Percentiles rank a stretch among this genome's conserved stretches.
These are phyloP conservation scores for Dentiscutata heterogama DNA, from an alignment of 371 early-diverging fungal genomes.

Conservation along the genomic window DNA sequence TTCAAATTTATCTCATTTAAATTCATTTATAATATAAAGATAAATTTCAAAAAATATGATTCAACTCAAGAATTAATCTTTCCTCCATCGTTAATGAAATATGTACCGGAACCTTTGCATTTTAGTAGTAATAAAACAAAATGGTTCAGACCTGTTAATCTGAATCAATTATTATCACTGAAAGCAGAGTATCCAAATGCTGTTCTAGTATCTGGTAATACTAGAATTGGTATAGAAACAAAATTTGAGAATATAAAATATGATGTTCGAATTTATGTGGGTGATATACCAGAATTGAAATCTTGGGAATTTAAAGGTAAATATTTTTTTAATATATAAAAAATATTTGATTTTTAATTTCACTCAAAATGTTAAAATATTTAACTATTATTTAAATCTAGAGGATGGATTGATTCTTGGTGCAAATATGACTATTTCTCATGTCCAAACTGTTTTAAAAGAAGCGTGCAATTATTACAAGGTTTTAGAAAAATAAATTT, in stretches of 20 bases:
- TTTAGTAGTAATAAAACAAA: slow-evolving; percentile 54
- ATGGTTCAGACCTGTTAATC: slow-evolving; percentile 75
- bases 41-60: slow-evolving; percentile 62
- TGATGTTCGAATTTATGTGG: slow-evolving; percentile 64
- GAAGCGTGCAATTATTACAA: slow-evolving; percentile 51
- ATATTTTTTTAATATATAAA: neutral
- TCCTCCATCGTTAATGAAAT: slow-evolving; percentile 68
- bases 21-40: neutral
- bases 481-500: slow-evolving; percentile 15
- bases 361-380: too few relatives aligned
- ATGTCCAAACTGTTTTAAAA: slow-evolving; percentile 59
- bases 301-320: slow-evolving; percentile 49
- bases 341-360: too few relatives aligned
- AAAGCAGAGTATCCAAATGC: too few relatives aligned
- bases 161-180: too few relatives aligned
- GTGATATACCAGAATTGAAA: slow-evolving; percentile 73
- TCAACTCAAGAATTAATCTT: slow-evolving; percentile 69
- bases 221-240: too few relatives aligned
- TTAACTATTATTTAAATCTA: slow-evolving; percentile 57
- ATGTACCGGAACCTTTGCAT: slow-evolving; percentile 55
- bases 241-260: slow-evolving; percentile 71
- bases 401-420: slow-evolving; percentile 68
- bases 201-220: too few relatives aligned
- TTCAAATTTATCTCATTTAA: neutral
- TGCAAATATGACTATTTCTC: slow-evolving; percentile 64